Conservation (phyloP, 2,329 filamentous ascomycete genomes). For the Penicillium aurantiogriseum region DNA sequence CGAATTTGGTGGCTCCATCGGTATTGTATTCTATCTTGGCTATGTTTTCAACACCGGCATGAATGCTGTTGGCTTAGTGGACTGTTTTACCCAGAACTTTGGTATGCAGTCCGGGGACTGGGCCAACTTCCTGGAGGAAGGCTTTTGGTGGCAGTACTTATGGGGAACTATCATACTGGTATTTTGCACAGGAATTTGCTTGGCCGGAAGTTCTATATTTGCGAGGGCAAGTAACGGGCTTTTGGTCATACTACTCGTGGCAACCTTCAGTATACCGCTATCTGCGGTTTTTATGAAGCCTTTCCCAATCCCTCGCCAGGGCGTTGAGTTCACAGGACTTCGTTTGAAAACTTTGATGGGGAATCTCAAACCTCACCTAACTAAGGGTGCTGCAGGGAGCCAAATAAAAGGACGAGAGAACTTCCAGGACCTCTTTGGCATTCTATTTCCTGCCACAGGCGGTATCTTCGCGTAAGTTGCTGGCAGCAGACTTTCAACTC, state of each 20-base stretch:
- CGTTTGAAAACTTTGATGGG: slow-evolving; percentile 66
- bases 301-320: slow-evolving; percentile 61
- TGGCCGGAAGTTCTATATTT: slow-evolving; percentile 78
- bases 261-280: slow-evolving; percentile 77
- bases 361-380: slow-evolving; percentile 71
- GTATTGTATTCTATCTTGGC: slow-evolving; percentile 86
- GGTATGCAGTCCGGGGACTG: slow-evolving; percentile 57
- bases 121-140: slow-evolving; percentile 62
- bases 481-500: slow-evolving; percentile 46
- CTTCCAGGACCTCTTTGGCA: slow-evolving; percentile 80
- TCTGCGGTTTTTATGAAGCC: slow-evolving; percentile 69
- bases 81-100: slow-evolving; percentile 76
- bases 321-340: slow-evolving; percentile 76
- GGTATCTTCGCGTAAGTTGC: slow-evolving; percentile 55
- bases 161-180: slow-evolving; percentile 71
- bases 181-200: slow-evolving; percentile 70
- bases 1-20: slow-evolving; percentile 86
- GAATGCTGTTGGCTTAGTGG: slow-evolving; percentile 82
- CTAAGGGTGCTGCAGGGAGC: slow-evolving; percentile 60
- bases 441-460: slow-evolving; percentile 73
- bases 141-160: slow-evolving; percentile 74
- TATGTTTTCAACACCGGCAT: slow-evolving; percentile 82
- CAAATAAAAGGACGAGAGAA: slow-evolving; percentile 63
- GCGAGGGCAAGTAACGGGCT: slow-evolving; percentile 76
- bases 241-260: slow-evolving; percentile 66